Conservation (phyloP, 129 eudicot species). For the Flaveria brownii region DNA sequence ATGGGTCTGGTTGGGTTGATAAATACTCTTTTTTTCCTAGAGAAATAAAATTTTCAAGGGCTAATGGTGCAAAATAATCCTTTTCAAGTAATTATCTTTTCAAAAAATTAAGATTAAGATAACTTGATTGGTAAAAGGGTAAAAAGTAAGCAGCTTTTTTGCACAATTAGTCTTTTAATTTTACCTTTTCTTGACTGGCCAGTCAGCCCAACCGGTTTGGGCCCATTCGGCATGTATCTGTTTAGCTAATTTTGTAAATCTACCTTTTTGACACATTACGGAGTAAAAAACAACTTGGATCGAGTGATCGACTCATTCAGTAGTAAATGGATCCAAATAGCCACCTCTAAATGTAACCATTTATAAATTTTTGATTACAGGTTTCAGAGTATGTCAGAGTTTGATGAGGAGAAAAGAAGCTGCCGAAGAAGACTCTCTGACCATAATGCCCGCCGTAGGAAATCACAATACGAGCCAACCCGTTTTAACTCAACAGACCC, state of each 20-base stretch:
- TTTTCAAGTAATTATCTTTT: not conserved
- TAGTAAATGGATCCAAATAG: not conserved
- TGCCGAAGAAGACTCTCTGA: conserved; percentile 82
- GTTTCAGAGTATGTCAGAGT: conserved; percentile 75
- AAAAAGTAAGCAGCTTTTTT: not conserved
- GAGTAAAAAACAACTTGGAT: not conserved
- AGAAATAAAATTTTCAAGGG: not conserved
- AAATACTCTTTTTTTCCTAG: not conserved
- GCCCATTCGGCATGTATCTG: not conserved
- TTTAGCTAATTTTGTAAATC: not conserved
- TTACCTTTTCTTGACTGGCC: not conserved
- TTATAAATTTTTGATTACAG: conserved; percentile 31
- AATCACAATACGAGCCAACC: conserved; percentile 61
- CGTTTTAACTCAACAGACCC: conserved; percentile 53
- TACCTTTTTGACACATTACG: not conserved
- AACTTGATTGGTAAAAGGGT: not conserved
- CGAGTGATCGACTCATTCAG: not conserved
- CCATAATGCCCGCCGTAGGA: conserved; percentile 89
- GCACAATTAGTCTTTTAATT: not conserved
- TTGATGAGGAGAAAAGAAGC: conserved; percentile 83
- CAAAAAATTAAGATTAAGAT: not conserved
- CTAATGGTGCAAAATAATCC: not conserved
- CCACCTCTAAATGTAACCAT: not conserved
- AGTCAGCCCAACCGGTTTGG: not conserved
- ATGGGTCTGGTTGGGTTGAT: not conserved